Base-by-base conservation (phyloP, 805 yeast genomes). In the Nakazawaea populi region DNA sequence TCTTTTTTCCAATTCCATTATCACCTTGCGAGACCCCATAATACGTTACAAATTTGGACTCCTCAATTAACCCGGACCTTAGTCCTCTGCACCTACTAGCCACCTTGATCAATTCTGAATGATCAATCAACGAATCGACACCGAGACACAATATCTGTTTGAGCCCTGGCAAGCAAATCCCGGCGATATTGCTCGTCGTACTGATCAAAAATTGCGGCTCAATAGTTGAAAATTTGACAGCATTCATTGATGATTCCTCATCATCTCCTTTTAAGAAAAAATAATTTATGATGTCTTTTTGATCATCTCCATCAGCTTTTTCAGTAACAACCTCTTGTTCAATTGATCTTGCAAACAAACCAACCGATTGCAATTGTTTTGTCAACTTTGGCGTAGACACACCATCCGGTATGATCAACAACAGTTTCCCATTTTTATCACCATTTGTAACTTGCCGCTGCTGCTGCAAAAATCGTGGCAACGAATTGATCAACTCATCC, bases 121-220 rank as follows among this genome's bases (percentile, higher is more conserved):
- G 31, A 40, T 55, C 60, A 44, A 60, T 57, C 7, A 69, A 54
- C 1, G 67, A 52, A 47, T 69, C 70, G 7, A 64, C 49, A 2
- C 73, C 73, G 5, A 68, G 53, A 27, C 64, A 53, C 12, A 69
- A 48, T 1, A 64, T 55, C 6, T 58, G 52, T 8, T 58, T 51
- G n/a, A 67, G 51, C 3, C 61, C 61, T 32, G 59, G 54, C 46
- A 68, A 58, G 1, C 61, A 52, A 24, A 65, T 12, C 5, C 72
- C 70, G 3, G 58, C 46, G 9, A 68, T 46, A 3, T 59, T 40
- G 27, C 59, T 56, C 0, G 62, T 14, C 31, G 62, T 61, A n/a
- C 61, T 52, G 1, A 66, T 46, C 10, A 65, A 37, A n/a, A 37
- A 37, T 37, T 37, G 40, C 18, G n/a, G 40, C n/a, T 37, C 40